phyloP scores from a whole-genome alignment of 2,329 filamentous ascomycete species.

The Sphaerulina musiva region DNA sequence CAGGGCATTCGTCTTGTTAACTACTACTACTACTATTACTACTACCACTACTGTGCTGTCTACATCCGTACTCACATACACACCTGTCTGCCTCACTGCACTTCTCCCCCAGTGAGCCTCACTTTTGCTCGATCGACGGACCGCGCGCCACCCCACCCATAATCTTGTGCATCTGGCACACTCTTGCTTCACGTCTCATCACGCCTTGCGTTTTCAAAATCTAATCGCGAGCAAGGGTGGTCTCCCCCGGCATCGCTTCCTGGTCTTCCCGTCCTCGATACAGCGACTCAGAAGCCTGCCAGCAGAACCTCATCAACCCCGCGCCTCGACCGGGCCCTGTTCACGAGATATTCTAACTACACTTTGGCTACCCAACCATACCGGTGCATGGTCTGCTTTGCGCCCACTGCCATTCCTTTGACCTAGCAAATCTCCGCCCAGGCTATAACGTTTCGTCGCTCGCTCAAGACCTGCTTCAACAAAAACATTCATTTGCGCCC shows the following conservation, averaged over 20 bases:
- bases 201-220: conserved; percentile 28
- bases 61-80: background rate
- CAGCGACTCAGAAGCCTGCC: conserved; percentile 17
- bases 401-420: conserved; percentile 19
- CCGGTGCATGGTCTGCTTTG: conserved; percentile 19
- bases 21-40: too few species aligned
- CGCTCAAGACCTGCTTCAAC: conserved; percentile 18
- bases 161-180: conserved; percentile 16
- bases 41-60: background rate
- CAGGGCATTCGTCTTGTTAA: background rate
- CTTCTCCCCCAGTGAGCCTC: conserved; percentile 15
- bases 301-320: conserved; percentile 16
- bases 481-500: conserved; percentile 4
- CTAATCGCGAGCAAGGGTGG: conserved; percentile 22
- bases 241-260: conserved; percentile 20
- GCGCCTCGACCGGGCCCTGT: conserved; percentile 18
- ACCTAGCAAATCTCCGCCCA: conserved; percentile 16
- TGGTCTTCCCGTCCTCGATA: conserved; percentile 15
- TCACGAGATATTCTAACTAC: conserved; percentile 17
- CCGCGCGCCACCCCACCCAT: conserved; percentile 16
- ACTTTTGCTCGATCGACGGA: conserved; percentile 17
- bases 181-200: conserved; percentile 22
- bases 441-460: conserved; percentile 21
- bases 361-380: conserved; percentile 20
- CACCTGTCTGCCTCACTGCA: background rate